Percentiles rank a stretch among this genome's conserved stretches.
Conservation (phyloP, 768 basidiomycete species). For the Sporobolomyces pararoseus region DNA sequence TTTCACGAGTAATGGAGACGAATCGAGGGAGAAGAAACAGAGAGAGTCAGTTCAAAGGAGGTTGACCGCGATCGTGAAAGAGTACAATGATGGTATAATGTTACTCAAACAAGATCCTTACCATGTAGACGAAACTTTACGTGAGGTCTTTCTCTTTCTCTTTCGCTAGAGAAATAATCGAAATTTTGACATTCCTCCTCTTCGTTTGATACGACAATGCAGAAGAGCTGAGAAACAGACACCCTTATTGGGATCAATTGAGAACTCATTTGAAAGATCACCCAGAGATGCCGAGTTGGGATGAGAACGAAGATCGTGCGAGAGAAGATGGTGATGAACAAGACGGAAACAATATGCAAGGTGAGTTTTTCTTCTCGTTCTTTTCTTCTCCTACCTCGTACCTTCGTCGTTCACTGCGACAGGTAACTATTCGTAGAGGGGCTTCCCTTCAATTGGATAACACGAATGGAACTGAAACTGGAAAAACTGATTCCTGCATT, state of each 20-base stretch:
- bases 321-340: background rate
- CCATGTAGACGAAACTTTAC: background rate
- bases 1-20: background rate
- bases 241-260: background rate
- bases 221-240: background rate
- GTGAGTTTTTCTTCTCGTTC: no score
- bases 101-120: background rate
- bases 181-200: background rate
- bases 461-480: no score
- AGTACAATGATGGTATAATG: background rate
- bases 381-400: no score
- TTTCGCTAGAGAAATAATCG: background rate
- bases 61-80: background rate
- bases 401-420: no score
- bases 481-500: background rate
- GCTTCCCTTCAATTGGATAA: no score
- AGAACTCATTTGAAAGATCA: background rate
- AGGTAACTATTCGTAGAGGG: no score
- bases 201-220: background rate
- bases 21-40: conserved; percentile 14
- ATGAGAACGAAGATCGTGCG: background rate
- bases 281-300: conserved; percentile 1
- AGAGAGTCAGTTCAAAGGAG: background rate
- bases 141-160: background rate
- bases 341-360: conserved; percentile 1